phyloP scores from a whole-genome alignment of 352 stramenopile species.

The Pythium grandisporangium region DNA sequence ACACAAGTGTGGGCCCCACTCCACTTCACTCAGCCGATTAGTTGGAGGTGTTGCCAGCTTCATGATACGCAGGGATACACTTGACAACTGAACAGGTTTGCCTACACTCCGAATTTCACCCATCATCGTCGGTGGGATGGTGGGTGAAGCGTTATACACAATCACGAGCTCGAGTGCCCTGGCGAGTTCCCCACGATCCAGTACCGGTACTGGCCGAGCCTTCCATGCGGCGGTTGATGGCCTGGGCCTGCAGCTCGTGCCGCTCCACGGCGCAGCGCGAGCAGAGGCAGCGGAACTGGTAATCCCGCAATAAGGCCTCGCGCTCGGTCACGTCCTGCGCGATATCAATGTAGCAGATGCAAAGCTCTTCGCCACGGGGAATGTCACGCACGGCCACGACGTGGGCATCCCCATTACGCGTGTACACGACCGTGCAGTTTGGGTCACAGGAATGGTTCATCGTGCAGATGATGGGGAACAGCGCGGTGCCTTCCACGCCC shows the following conservation, averaged over 20 bases:
- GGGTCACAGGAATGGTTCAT: slow-evolving; percentile 86
- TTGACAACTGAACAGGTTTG: too few relatives aligned
- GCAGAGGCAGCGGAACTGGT: slow-evolving; percentile 76
- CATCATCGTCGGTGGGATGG: too few relatives aligned
- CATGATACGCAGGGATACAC: too few relatives aligned
- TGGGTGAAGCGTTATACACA: too few relatives aligned
- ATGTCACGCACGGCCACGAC: slow-evolving; percentile 34
- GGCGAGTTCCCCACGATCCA: too few relatives aligned
- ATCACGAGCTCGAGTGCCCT: too few relatives aligned
- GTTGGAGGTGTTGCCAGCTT: too few relatives aligned
- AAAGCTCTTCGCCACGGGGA: slow-evolving; percentile 86
- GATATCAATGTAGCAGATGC: slow-evolving; percentile 93
- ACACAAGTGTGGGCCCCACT: too few relatives aligned
- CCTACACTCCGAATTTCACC: too few relatives aligned
- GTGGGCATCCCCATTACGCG: slow-evolving; percentile 15
- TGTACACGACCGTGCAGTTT: slow-evolving; percentile 64
- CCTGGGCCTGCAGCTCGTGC: slow-evolving; percentile 10
- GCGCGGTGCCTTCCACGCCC: slow-evolving; percentile 78
- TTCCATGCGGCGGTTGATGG: too few relatives aligned
- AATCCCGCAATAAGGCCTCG: slow-evolving; percentile 59
- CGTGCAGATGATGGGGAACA: slow-evolving; percentile 78
- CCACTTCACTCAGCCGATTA: too few relatives aligned
- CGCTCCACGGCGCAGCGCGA: slow-evolving; percentile 40
- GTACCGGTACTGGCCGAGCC: too few relatives aligned
- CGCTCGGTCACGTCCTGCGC: slow-evolving; percentile 63